These are phyloP conservation scores for Hericium erinaceus DNA, from an alignment of 768 basidiomycete genomes.

Conservation along the genomic window DNA sequence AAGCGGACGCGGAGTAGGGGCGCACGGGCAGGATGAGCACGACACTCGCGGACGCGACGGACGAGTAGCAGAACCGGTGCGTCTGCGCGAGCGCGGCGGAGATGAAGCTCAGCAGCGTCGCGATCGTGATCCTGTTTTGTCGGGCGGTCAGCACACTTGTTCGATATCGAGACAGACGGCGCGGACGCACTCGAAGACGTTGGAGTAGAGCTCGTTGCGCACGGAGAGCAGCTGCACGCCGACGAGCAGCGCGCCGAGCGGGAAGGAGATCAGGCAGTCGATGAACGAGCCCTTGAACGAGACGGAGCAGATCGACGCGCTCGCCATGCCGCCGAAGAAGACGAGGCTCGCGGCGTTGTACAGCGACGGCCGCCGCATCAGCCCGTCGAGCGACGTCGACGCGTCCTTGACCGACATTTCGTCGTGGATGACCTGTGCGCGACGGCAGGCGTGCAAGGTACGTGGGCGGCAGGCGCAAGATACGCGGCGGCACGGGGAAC, in stretches of 20 bases:
- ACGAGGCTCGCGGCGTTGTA: conserved; percentile 55
- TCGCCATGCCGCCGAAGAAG: conserved; percentile 71
- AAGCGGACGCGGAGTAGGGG: neutral
- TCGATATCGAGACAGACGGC: neutral
- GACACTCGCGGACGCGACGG: conserved; percentile 66
- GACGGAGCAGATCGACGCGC: conserved; percentile 62
- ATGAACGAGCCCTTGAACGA: conserved; percentile 71
- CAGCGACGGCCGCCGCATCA: conserved; percentile 60
- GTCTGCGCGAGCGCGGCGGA: conserved; percentile 66
- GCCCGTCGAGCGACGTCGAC: conserved; percentile 51
- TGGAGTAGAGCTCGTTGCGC: conserved; percentile 70
- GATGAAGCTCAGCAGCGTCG: conserved; percentile 71
- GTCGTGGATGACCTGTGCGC: conserved; percentile 69
- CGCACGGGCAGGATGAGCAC: conserved; percentile 73
- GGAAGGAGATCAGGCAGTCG: conserved; percentile 63
- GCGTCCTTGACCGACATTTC: conserved; percentile 67
- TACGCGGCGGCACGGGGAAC: too few relatives aligned
- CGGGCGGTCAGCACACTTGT: conserved; percentile 3
- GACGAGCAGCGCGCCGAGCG: conserved; percentile 69
- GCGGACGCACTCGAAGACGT: conserved; percentile 59
- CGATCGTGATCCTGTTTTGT: conserved; percentile 73
- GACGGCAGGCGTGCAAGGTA: too few relatives aligned
- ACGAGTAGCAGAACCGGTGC: conserved; percentile 69
- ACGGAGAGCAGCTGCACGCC: conserved; percentile 62
- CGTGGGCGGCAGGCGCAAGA: too few relatives aligned